A percentile compares a stretch with the other conserved stretches of the same genome.
Evolutionary conservation across 1,139 yeast genomes (phyloP).

Genomic region (Hyphopichia burtonii): DNA sequence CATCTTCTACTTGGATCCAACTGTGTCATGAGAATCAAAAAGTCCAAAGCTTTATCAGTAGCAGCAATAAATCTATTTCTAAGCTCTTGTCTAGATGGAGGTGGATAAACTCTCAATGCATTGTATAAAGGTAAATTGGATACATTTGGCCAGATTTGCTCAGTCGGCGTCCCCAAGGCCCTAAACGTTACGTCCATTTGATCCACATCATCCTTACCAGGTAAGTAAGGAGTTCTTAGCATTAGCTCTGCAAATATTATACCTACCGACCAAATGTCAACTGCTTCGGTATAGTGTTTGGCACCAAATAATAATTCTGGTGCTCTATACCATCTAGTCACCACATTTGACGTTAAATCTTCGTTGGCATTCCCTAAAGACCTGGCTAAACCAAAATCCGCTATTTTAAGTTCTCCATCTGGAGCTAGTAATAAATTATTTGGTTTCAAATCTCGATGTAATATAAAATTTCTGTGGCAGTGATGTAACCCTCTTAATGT

Average conservation of each 20-base stretch:
- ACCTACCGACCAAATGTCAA: slow-evolving; percentile 95
- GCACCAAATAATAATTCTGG: slow-evolving; percentile 93
- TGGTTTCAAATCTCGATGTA: slow-evolving; percentile 89
- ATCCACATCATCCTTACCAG: slow-evolving; percentile 87
- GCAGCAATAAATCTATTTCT: slow-evolving; percentile 90
- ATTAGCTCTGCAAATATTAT: slow-evolving; percentile 94
- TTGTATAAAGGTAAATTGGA: slow-evolving; percentile 74
- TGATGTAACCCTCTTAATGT: slow-evolving; percentile 92
- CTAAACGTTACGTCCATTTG: slow-evolving; percentile 89
- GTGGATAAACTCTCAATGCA: slow-evolving; percentile 71
- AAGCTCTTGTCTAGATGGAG: slow-evolving; percentile 79
- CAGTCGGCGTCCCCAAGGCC: slow-evolving; percentile 96
- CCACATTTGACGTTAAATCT: slow-evolving; percentile 87
- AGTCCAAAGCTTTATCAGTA: slow-evolving; percentile 77
- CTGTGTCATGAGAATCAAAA: slow-evolving; percentile 70
- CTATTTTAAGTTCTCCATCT: slow-evolving; percentile 82
- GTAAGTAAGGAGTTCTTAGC: slow-evolving; percentile 91
- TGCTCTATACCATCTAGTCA: slow-evolving; percentile 95
- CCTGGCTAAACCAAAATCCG: slow-evolving; percentile 96
- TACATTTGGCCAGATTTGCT: slow-evolving; percentile 89
- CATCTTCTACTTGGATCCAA: slow-evolving; percentile 79
- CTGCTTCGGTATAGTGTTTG: slow-evolving; percentile 80
- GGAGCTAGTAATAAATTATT: slow-evolving; percentile 82
- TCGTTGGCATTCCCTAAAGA: slow-evolving; percentile 77
- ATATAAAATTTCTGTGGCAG: slow-evolving; percentile 84